phyloP scores from a whole-genome alignment of 768 basidiomycete genomes.

The Russula sp. region DNA sequence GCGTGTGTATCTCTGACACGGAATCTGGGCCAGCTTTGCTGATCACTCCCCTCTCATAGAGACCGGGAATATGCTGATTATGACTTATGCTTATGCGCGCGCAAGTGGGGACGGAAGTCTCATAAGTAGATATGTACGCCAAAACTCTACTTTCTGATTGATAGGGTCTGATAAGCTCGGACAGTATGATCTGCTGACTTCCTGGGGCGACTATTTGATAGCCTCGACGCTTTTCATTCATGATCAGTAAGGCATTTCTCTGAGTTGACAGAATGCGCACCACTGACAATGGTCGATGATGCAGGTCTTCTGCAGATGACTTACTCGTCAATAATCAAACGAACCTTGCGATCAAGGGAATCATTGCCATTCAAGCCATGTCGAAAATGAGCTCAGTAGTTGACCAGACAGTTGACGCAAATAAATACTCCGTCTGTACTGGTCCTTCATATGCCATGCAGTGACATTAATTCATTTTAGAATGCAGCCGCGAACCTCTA shows the following conservation, averaged over 20 bases:
- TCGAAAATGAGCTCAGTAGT: conserved; percentile 45
- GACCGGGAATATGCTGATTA: conserved; percentile 39
- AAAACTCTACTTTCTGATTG: background rate
- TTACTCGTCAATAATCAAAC: conserved; percentile 50
- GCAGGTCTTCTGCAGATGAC: conserved; percentile 23
- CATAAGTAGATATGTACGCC: conserved; percentile 31
- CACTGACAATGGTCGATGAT: conserved; percentile 8
- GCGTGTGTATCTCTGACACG: conserved; percentile 7
- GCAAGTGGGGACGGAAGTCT: conserved; percentile 32
- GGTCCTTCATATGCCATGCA: background rate
- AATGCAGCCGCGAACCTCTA: conserved; percentile 1
- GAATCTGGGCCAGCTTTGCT: background rate
- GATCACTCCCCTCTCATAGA: conserved; percentile 23
- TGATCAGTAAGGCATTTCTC: conserved; percentile 49
- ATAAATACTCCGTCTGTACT: conserved; percentile 34
- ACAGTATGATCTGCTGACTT: conserved; percentile 35
- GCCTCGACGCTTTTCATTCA: conserved; percentile 49
- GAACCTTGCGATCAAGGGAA: conserved; percentile 65
- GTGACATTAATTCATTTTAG: conserved; percentile 9
- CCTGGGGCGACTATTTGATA: conserved; percentile 37
- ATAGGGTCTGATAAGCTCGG: background rate
- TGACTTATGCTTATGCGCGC: conserved; percentile 35
- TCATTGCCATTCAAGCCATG: conserved; percentile 65
- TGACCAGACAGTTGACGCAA: conserved; percentile 26
- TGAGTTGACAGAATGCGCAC: conserved; percentile 43